These are phyloP conservation scores for Nyctanthes arbortristis DNA, from an alignment of 257 asterid species.

Conservation along the genomic window DNA sequence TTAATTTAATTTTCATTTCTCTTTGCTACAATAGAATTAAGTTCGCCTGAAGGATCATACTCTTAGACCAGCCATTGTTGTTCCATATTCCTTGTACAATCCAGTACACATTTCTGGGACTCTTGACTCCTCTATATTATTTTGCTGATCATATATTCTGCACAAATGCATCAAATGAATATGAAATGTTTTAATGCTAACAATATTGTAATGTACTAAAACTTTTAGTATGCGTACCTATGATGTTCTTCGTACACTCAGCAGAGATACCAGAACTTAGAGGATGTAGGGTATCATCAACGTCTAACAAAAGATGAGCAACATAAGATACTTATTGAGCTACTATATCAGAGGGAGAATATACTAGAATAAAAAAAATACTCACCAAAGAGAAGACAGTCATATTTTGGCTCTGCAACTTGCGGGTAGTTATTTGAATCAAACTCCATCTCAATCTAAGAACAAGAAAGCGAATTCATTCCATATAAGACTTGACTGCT, in stretches of 20 bases:
- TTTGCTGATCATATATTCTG: conserved; percentile 75
- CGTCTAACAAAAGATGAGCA: conserved; percentile 50
- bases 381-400: conserved; percentile 88
- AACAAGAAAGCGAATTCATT: conserved; percentile 8
- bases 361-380: not conserved
- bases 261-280: conserved; percentile 74
- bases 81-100: conserved; percentile 84
- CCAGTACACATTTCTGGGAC: conserved; percentile 63
- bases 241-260: conserved; percentile 71
- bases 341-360: not conserved
- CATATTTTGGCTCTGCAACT: conserved; percentile 51
- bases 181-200: not conserved
- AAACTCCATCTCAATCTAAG: conserved; percentile 59
- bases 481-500: not conserved
- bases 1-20: not conserved
- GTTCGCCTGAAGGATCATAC: conserved; percentile 32
- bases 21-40: not conserved
- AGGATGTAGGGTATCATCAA: conserved; percentile 91
- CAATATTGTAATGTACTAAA: not conserved
- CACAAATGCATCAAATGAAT: conserved; percentile 15
- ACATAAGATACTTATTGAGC: not conserved
- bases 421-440: too few relatives aligned
- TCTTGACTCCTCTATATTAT: conserved; percentile 67
- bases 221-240: conserved; percentile 37
- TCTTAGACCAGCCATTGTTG: conserved; percentile 95